These are phyloP conservation scores for Hymenoscyphus occultus DNA, from an alignment of 2,329 filamentous ascomycete genomes.

Conservation along the genomic window DNA sequence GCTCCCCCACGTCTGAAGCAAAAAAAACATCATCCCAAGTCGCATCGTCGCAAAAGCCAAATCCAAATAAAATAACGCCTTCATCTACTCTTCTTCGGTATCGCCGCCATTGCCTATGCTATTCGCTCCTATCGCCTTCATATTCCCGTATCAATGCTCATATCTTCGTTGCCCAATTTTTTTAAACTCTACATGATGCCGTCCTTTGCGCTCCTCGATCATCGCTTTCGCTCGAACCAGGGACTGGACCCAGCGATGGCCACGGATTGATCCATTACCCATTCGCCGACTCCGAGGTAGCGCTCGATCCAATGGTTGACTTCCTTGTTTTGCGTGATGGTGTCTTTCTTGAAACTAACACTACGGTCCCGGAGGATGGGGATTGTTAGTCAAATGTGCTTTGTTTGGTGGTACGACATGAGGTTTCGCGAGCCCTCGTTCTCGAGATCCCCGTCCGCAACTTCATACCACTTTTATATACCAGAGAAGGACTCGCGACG, in stretches of 20 bases:
- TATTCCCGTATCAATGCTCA: neutral
- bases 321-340: constrained; percentile 78
- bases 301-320: constrained; percentile 86
- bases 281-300: constrained; percentile 93
- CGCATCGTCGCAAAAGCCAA: too few relatives aligned
- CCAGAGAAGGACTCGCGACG: neutral
- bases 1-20: constrained; percentile 5
- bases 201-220: constrained; percentile 8
- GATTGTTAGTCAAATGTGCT: constrained; percentile 43
- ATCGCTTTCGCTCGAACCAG: constrained; percentile 89
- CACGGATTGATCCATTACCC: constrained; percentile 97
- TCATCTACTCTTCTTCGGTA: neutral
- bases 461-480: neutral
- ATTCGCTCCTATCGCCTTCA: neutral
- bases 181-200: neutral
- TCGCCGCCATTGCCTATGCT: neutral
- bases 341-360: constrained; percentile 83
- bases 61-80: neutral
- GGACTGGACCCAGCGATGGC: constrained; percentile 83
- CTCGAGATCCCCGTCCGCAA: neutral
- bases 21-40: constrained; percentile 8
- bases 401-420: constrained; percentile 11
- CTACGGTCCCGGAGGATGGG: constrained; percentile 46
- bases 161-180: neutral
- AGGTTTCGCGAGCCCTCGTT: neutral